phyloP scores from a whole-genome alignment of 2,329 filamentous ascomycete genomes.

The Clonostachys byssicola region DNA sequence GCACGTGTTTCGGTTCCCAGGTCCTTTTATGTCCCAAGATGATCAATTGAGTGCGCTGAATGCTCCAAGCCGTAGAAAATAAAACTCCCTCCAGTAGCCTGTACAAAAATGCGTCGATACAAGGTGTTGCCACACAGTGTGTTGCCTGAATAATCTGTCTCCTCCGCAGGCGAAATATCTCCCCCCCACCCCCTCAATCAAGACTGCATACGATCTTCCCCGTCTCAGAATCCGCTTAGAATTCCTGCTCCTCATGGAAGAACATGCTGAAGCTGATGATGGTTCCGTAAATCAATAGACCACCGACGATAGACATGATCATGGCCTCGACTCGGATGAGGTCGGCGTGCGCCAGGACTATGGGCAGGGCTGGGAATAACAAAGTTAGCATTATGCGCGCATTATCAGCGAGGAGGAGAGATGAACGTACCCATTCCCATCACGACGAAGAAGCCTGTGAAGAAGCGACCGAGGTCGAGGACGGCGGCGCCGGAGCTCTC shows the following conservation, averaged over 20 bases:
- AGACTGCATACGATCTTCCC: neutral
- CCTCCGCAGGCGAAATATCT: too few relatives aligned
- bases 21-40: too few relatives aligned
- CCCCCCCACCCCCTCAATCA: too few relatives aligned
- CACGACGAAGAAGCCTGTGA: conserved; percentile 91
- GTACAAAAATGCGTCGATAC: too few relatives aligned
- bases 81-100: too few relatives aligned
- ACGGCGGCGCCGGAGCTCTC: conserved; percentile 77
- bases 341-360: conserved; percentile 80
- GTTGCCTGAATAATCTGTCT: too few relatives aligned
- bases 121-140: too few relatives aligned
- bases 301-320: conserved; percentile 91
- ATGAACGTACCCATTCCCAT: conserved; percentile 89
- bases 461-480: conserved; percentile 90
- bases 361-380: conserved; percentile 67
- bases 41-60: too few relatives aligned
- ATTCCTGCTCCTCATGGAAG: conserved; percentile 97
- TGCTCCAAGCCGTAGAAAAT: too few relatives aligned
- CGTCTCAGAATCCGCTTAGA: conserved; percentile 44
- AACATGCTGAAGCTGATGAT: conserved; percentile 98
- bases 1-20: too few relatives aligned
- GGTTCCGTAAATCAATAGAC: conserved; percentile 92
- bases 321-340: conserved; percentile 82
- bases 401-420: neutral
- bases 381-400: conserved; percentile 6